Percentiles rank a stretch among this genome's conserved stretches.
Evolutionary conservation across 495 filamentous ascomycete genomes (phyloP).

Genomic region (Xylaria grammica): DNA sequence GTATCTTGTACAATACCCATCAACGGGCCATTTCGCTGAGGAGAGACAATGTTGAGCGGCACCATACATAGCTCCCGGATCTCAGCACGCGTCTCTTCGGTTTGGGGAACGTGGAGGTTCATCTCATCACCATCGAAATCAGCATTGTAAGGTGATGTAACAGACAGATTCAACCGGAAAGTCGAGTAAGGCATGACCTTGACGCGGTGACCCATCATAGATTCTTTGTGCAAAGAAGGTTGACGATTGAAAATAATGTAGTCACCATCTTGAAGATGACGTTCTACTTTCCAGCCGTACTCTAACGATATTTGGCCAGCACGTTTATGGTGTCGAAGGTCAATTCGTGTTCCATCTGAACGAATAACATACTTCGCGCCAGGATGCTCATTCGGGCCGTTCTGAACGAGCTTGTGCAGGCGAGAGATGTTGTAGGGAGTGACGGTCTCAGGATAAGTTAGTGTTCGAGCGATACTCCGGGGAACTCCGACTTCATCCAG

Average conservation of each 20-base stretch:
- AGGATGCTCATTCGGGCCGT: slow-evolving; percentile 92
- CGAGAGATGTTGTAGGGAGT: slow-evolving; percentile 97
- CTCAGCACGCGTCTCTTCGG: slow-evolving; percentile 93
- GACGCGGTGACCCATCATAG: slow-evolving; percentile 99
- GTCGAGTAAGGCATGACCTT: slow-evolving; percentile 99
- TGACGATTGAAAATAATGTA: slow-evolving; percentile 99
- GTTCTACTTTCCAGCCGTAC: slow-evolving; percentile 98
- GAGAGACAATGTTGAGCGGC: slow-evolving; percentile 95
- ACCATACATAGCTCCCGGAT: slow-evolving; percentile 94
- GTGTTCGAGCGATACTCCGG: slow-evolving; percentile 79
- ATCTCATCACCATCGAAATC: slow-evolving; percentile 99
- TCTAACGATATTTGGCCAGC: slow-evolving; percentile 81
- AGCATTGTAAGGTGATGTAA: slow-evolving; percentile 98
- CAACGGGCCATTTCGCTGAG: slow-evolving; percentile 92
- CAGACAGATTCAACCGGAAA: slow-evolving; percentile 94
- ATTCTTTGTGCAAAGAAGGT: slow-evolving; percentile 98
- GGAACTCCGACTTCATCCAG: slow-evolving; percentile 97
- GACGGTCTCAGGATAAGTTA: slow-evolving; percentile 97
- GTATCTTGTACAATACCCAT: slow-evolving; percentile 99
- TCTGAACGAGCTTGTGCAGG: slow-evolving; percentile 83
- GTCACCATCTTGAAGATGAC: slow-evolving; percentile 93
- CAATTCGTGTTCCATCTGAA: slow-evolving; percentile 87
- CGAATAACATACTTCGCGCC: slow-evolving; percentile 95
- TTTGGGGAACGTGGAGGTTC: slow-evolving; percentile 99
- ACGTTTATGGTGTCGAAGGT: slow-evolving; percentile 88